A percentile compares a stretch with the other conserved stretches of the same genome.
Evolutionary conservation across 225 moss, liverwort and hornwort species (phyloP).

Genomic region (Antitrichia curtipendula): DNA sequence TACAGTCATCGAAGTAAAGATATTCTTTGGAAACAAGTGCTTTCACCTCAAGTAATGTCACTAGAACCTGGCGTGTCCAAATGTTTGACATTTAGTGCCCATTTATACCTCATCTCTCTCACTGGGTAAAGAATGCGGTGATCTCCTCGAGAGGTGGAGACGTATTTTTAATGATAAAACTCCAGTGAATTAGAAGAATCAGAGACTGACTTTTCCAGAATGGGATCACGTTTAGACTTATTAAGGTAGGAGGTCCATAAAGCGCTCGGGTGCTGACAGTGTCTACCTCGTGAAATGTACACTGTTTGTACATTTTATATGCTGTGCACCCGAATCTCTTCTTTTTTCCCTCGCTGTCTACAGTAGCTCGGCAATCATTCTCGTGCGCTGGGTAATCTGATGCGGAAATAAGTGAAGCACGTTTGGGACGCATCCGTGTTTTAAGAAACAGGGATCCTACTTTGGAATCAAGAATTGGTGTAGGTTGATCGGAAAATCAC

Average conservation of each 20-base stretch:
- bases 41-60: background rate
- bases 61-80: background rate
- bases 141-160: background rate
- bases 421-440: background rate
- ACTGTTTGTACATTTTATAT: background rate
- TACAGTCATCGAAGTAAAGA: background rate
- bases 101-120: background rate
- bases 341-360: background rate
- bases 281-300: background rate
- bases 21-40: background rate
- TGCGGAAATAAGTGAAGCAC: background rate
- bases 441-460: background rate
- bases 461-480: background rate
- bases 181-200: background rate
- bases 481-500: background rate
- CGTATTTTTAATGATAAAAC: background rate
- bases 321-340: too few relatives aligned
- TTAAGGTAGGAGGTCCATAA: background rate
- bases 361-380: background rate
- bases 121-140: background rate
- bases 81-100: background rate
- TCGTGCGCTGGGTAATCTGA: background rate
- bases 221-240: background rate
- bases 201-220: background rate
- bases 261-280: background rate